Base-by-base conservation (phyloP, 148 eudicot species). In the Pouteria glomerata region DNA sequence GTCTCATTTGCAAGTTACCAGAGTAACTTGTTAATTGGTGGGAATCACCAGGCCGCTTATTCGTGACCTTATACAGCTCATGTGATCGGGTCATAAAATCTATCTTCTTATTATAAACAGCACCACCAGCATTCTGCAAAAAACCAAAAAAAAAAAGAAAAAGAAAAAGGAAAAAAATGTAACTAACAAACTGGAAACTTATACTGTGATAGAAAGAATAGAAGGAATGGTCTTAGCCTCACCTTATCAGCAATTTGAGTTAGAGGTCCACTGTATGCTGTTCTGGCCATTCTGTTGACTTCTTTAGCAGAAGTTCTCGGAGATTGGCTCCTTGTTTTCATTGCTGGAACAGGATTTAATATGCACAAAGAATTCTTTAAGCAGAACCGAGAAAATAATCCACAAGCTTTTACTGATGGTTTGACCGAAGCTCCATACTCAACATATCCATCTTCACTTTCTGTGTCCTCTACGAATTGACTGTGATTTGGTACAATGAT, bases 341-440 rank as follows among this genome's bases (percentile, higher is more conserved):
- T 77, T 18, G 79, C 79, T 0, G 96, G 91, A 23, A 91, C 69
- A 14, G 93, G 97, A 86, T 89, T 89, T 4, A 86, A 71, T 1
- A 89, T 78, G 39, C 88, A 81, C 84, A 91, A 79, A 45, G 97
- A 81, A 79, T 82, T 87, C 82, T 86, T 94, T n/a, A 90, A 80
- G 80, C 93, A 89, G 71, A 91, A 85, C 77, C 91, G 83, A 63
- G 98, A 94, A 71, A 95, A 85, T 39, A 95, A 83, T 11, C 91
- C 90, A 71, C 88, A 85, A 52, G 77, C 75, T 79, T 89, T 91
- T 24, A 86, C 61, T 15, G 74, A 27, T 69, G 63, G 87, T 79
- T 81, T 81, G 15, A 76, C 76, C 52, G 55, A 74, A 13, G 61
- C 68, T 58, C 71, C 77, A 58, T 13, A 71, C 55, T 73, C 79